These are phyloP conservation scores for Cyclotella sp. DNA, from an alignment of 108 stramenopile species.

Conservation along the genomic window DNA sequence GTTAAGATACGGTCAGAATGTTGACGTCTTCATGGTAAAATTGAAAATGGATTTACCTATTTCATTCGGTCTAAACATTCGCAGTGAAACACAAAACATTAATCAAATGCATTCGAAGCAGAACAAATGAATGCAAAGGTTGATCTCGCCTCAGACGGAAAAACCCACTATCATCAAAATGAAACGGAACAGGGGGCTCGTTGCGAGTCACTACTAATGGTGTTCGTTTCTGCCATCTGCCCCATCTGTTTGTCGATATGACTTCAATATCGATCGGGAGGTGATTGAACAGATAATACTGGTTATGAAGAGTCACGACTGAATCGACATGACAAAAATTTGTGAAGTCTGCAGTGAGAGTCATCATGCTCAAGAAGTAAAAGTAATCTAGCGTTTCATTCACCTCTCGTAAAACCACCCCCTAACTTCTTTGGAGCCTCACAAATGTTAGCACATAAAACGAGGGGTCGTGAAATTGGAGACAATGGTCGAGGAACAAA, in stretches of 20 bases:
- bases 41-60: slow-evolving; percentile 24
- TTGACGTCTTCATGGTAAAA: background rate
- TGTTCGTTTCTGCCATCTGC: slow-evolving; percentile 4
- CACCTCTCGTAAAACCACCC: slow-evolving; percentile 54
- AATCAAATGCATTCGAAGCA: too few relatives aligned
- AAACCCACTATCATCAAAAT: slow-evolving; percentile 66
- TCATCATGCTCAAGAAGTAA: background rate
- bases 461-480: slow-evolving; percentile 45
- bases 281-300: slow-evolving; percentile 57
- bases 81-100: background rate
- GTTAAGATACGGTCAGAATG: background rate
- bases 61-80: slow-evolving; percentile 64
- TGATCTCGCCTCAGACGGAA: slow-evolving; percentile 52
- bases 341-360: background rate
- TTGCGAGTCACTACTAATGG: slow-evolving; percentile 42
- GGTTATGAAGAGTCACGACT: background rate
- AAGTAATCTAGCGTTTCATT: background rate
- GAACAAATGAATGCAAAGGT: too few relatives aligned
- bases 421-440: slow-evolving; percentile 60
- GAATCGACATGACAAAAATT: background rate
- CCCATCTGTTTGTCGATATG: slow-evolving; percentile 24
- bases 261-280: slow-evolving; percentile 73
- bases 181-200: slow-evolving; percentile 53
- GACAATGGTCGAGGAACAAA: slow-evolving; percentile 42
- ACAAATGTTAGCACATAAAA: slow-evolving; percentile 52